These are phyloP conservation scores for Cryptosporidium ryanae DNA, from an alignment of 169 alveolate species.

Conservation along the genomic window DNA sequence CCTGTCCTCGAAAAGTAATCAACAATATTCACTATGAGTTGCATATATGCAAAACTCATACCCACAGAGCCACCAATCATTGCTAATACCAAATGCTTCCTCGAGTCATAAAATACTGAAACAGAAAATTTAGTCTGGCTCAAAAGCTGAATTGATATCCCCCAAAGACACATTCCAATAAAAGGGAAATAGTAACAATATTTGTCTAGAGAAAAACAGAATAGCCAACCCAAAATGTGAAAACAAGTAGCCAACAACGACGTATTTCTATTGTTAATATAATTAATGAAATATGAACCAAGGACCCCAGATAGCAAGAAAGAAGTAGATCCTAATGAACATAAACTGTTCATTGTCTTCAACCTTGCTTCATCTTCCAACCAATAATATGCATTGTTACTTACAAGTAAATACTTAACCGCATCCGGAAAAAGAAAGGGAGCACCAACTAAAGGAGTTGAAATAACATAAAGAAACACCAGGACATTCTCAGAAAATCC, in stretches of 20 bases:
- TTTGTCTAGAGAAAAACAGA: slow-evolving; percentile 58
- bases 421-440: slow-evolving; percentile 57
- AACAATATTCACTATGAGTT: slow-evolving; percentile 35
- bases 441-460: slow-evolving; percentile 65
- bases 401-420: slow-evolving; percentile 27
- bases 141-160: slow-evolving; percentile 53
- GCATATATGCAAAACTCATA: slow-evolving; percentile 61
- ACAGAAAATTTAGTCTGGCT: slow-evolving; percentile 42
- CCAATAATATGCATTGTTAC: slow-evolving; percentile 53
- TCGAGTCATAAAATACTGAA: slow-evolving; percentile 63
- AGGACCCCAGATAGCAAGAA: slow-evolving; percentile 54
- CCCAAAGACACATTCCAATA: slow-evolving; percentile 65
- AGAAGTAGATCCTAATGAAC: slow-evolving; percentile 61
- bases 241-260: slow-evolving; percentile 20
- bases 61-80: slow-evolving; percentile 72
- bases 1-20: slow-evolving; percentile 8
- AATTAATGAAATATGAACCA: slow-evolving; percentile 38
- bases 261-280: slow-evolving; percentile 46
- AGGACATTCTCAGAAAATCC: slow-evolving; percentile 31
- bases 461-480: slow-evolving; percentile 37
- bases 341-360: slow-evolving; percentile 43
- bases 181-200: slow-evolving; percentile 29
- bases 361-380: slow-evolving; percentile 1
- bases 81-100: slow-evolving; percentile 50
- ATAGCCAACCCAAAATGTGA: slow-evolving; percentile 66